phyloP scores from a whole-genome alignment of 441 rosid genomes.

The California macrophylla region DNA sequence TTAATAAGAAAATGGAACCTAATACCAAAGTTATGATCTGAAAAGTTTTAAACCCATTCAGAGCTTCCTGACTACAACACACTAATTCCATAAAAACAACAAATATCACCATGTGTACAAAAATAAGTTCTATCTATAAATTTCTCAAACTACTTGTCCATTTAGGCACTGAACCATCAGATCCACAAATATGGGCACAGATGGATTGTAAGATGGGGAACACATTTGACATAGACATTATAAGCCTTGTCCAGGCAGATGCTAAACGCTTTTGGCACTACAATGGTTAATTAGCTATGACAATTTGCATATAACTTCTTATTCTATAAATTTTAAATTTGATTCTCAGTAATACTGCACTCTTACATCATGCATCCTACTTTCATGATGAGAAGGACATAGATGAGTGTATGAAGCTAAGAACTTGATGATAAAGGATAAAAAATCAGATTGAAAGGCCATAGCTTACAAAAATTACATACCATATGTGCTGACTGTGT shows the following conservation, averaged over 20 bases:
- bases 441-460: neutral
- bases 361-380: neutral
- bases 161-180: neutral
- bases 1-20: neutral
- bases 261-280: neutral
- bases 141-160: neutral
- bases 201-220: neutral
- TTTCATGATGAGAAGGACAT: neutral
- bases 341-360: neutral
- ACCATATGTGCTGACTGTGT: conserved; percentile 89
- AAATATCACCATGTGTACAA: neutral
- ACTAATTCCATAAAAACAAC: neutral
- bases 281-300: neutral
- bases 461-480: conserved; percentile 20
- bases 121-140: neutral
- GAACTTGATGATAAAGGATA: neutral
- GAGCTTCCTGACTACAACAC: neutral
- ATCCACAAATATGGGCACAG: neutral
- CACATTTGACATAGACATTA: neutral
- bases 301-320: neutral
- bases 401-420: neutral
- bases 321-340: neutral
- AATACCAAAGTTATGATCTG: neutral
- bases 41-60: neutral
- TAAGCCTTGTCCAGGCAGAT: neutral